phyloP scores from a whole-genome alignment of 164 flowering plant genomes.

The Euptelea pleiosperma region DNA sequence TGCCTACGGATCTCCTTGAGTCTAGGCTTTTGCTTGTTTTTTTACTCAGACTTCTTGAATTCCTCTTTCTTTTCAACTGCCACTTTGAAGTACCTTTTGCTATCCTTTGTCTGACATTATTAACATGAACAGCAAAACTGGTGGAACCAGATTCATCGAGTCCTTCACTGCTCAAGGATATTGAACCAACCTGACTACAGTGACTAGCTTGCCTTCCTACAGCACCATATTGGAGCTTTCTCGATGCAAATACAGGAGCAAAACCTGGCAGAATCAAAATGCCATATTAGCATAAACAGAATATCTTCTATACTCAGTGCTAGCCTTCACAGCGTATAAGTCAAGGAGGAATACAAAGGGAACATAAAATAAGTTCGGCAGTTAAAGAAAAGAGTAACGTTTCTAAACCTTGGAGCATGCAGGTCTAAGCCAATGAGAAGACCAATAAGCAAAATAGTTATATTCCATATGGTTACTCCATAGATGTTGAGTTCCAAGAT shows the following conservation, averaged over 20 bases:
- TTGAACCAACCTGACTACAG: constrained; percentile 31
- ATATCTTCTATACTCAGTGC: neutral
- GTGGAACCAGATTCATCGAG: constrained; percentile 45
- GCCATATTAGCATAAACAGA: constrained; percentile 6
- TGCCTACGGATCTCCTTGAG: constrained; percentile 25
- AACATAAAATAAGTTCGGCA: too few species aligned
- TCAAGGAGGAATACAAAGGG: too few species aligned
- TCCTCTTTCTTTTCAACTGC: constrained; percentile 75
- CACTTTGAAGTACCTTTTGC: constrained; percentile 62
- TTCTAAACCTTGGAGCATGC: too few species aligned
- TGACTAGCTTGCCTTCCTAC: constrained; percentile 34
- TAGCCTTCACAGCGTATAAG: too few species aligned
- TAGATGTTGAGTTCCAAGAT: too few species aligned
- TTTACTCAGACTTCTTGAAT: constrained; percentile 43
- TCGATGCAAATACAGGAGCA: constrained; percentile 25
- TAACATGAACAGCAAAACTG: constrained; percentile 26
- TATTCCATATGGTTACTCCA: too few species aligned
- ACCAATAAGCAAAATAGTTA: too few species aligned
- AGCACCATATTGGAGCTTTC: constrained; percentile 32
- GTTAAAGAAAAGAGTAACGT: too few species aligned
- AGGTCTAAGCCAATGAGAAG: too few species aligned
- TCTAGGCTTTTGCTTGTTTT: constrained; percentile 22
- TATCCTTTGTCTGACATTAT: constrained; percentile 25
- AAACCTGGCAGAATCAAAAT: constrained; percentile 32
- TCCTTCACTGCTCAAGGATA: constrained; percentile 36